Evolutionary conservation across 495 filamentous ascomycete species (phyloP).

Genomic region (Staphylotrichum longicolle): DNA sequence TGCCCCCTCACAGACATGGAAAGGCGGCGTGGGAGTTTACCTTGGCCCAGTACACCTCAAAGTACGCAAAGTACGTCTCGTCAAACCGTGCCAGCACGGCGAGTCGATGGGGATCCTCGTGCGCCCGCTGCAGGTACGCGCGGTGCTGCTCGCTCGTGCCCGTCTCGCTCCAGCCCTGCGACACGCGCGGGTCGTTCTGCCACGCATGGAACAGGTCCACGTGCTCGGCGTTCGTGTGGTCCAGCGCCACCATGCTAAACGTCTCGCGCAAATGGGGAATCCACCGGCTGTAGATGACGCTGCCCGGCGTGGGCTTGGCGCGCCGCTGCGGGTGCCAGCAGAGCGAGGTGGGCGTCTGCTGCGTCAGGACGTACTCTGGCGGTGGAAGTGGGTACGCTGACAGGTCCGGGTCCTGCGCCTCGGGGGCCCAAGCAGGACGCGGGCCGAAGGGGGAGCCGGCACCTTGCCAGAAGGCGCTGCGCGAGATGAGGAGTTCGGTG

Average conservation of each 20-base stretch:
- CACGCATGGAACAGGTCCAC: constrained; percentile 61
- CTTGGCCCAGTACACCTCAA: constrained; percentile 71
- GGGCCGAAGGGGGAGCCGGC: constrained; percentile 63
- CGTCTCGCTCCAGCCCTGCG: constrained; percentile 66
- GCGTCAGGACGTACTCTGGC: constrained; percentile 55
- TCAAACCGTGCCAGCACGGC: constrained; percentile 62
- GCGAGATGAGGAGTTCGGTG: constrained; percentile 44
- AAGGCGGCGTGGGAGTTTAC: constrained; percentile 34
- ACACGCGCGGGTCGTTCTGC: constrained; percentile 70
- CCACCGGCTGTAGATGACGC: constrained; percentile 64
- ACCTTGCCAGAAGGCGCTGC: constrained; percentile 65
- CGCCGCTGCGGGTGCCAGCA: constrained; percentile 59
- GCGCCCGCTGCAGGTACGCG: constrained; percentile 57
- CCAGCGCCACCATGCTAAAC: constrained; percentile 63
- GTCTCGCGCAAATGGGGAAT: constrained; percentile 64
- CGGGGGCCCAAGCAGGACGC: constrained; percentile 58
- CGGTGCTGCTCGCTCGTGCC: constrained; percentile 62
- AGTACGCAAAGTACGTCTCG: constrained; percentile 62
- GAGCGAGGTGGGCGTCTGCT: background rate
- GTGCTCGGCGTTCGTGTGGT: constrained; percentile 54
- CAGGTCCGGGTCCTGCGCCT: constrained; percentile 37
- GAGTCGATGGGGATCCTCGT: constrained; percentile 62
- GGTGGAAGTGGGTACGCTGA: constrained; percentile 54
- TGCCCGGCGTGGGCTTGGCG: constrained; percentile 59
- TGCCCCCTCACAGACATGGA: background rate